These are phyloP conservation scores for Nyssa sinensis DNA, from an alignment of 148 eudicot species.

Conservation along the genomic window DNA sequence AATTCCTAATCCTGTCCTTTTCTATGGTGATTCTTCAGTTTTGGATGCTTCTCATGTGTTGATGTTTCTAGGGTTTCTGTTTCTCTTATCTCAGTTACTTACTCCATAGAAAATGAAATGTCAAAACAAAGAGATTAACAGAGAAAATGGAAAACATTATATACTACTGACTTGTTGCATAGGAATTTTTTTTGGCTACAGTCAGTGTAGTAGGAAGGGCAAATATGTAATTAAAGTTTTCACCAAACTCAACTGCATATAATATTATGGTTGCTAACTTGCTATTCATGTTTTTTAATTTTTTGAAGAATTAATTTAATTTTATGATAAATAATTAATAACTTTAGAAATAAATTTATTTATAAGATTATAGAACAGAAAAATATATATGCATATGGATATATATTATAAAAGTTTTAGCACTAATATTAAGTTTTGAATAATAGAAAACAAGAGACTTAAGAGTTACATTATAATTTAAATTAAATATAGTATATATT, in stretches of 20 bases:
- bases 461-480: too few relatives aligned
- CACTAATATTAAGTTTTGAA: too few relatives aligned
- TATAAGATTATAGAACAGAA: neutral
- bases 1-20: constrained; percentile 30
- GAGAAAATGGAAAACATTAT: neutral
- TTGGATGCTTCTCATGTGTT: constrained; percentile 12
- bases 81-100: neutral
- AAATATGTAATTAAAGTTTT: constrained; percentile 17
- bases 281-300: neutral
- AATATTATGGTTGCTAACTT: neutral
- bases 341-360: too few relatives aligned
- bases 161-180: neutral
- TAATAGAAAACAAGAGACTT: too few relatives aligned
- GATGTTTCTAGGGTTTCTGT: constrained; percentile 20
- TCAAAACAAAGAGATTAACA: neutral
- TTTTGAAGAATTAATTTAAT: too few relatives aligned
- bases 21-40: constrained; percentile 18
- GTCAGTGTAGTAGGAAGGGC: constrained; percentile 2
- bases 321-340: too few relatives aligned
- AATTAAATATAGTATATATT: too few relatives aligned
- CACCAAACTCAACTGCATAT: neutral
- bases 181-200: constrained; percentile 4
- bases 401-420: too few relatives aligned
- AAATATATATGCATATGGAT: too few relatives aligned
- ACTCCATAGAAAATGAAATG: neutral